A percentile compares a stretch with the other conserved stretches of the same genome.
Conservation (phyloP, 768 basidiomycete species). For the Suillus clintonianus region DNA sequence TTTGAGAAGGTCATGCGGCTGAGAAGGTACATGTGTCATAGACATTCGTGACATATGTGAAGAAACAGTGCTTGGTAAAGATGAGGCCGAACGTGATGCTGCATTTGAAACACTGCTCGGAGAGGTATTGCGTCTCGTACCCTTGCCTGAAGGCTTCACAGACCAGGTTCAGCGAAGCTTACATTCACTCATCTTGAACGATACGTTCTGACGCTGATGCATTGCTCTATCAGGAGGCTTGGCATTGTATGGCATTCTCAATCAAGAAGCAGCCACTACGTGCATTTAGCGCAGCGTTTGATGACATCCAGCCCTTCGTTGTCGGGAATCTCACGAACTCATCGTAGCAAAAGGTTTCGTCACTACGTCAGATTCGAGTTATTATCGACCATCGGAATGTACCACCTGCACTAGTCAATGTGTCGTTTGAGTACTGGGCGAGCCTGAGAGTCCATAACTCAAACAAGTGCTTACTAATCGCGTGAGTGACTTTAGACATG, state of each 20-base stretch:
- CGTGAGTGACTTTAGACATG: no score
- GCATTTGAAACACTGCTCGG: conserved; percentile 6
- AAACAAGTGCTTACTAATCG: no score
- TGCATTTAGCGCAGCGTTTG: neutral
- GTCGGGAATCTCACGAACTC: conserved; percentile 3
- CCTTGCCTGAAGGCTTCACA: conserved; percentile 19
- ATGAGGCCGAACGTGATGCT: conserved; percentile 24
- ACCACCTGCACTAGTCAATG: neutral
- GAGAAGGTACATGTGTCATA: neutral
- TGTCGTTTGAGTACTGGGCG: no score
- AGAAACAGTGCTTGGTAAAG: conserved; percentile 5
- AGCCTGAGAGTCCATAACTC: no score
- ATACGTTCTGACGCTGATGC: neutral
- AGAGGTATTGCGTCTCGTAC: conserved; percentile 19
- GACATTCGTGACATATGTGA: conserved; percentile 6
- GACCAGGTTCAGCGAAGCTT: conserved; percentile 12
- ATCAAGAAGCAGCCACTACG: neutral
- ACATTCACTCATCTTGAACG: neutral
- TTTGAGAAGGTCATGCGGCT: conserved; percentile 7
- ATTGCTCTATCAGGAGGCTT: conserved; percentile 2
- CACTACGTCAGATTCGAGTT: conserved; percentile 4
- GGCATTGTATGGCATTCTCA: neutral
- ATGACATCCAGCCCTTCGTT: neutral
- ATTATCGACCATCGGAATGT: neutral
- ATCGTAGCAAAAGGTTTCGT: neutral